Evolutionary conservation across 2,329 filamentous ascomycete species (phyloP).

Genomic region (Aspergillus awamori): DNA sequence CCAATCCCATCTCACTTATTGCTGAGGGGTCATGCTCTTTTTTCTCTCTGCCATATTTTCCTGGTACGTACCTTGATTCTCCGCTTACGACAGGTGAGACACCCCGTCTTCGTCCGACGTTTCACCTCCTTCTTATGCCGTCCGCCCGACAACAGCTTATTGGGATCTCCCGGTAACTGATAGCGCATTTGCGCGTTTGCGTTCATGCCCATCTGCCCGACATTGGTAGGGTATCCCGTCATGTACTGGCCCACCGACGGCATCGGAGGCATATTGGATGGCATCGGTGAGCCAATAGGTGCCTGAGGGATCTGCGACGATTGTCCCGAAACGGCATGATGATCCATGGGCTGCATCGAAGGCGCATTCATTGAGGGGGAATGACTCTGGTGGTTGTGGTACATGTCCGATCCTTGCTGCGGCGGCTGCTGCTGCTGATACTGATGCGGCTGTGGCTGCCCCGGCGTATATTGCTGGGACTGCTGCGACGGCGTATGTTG

Average conservation of each 20-base stretch:
- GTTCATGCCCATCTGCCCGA: conserved; percentile 39
- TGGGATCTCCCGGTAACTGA: conserved; percentile 53
- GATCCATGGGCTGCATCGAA: conserved; percentile 24
- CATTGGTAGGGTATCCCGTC: conserved; percentile 43
- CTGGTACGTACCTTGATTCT: conserved; percentile 68
- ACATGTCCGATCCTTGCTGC: conserved; percentile 38
- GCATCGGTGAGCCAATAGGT: conserved; percentile 56
- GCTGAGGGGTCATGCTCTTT: background rate
- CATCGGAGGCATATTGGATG: conserved; percentile 58
- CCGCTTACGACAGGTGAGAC: conserved; percentile 65
- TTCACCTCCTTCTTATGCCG: conserved; percentile 74
- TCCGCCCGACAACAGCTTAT: conserved; percentile 62
- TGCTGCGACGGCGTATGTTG: conserved; percentile 42
- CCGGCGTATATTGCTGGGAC: conserved; percentile 34
- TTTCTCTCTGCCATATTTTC: background rate
- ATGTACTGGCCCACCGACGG: conserved; percentile 59
- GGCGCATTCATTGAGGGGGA: conserved; percentile 25
- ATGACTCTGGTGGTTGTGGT: conserved; percentile 30
- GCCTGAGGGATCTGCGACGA: conserved; percentile 41
- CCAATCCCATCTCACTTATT: background rate
- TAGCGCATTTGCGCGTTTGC: conserved; percentile 55
- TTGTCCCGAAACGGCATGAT: conserved; percentile 30
- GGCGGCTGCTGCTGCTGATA: conserved; percentile 33
- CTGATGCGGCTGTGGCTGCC: conserved; percentile 34
- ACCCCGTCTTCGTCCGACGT: conserved; percentile 74